Base-by-base conservation (phyloP, 176 grass and related monocot genomes). In the Avena sativa region DNA sequence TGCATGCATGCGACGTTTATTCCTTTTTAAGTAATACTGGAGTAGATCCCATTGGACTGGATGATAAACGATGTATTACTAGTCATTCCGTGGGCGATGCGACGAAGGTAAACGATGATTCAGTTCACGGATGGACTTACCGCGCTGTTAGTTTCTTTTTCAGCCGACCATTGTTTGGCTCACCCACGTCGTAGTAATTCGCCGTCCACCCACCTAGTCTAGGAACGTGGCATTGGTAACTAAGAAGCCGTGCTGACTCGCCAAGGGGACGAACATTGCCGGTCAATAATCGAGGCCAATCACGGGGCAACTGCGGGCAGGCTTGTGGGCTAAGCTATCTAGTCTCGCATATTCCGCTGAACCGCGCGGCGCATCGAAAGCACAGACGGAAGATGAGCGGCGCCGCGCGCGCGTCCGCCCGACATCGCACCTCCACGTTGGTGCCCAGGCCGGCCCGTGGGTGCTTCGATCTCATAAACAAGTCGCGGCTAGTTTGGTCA, bases 341-440 rank as follows among this genome's bases (percentile, higher is more conserved):
- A 1, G 34, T 71, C 72, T 86, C 65, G 79, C 84, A 15, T 90
- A 77, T 78, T 82, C 84, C 71, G 79, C 84, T 52, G 84, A 32
- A 30, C 14, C 71, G 40, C 40, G 69, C 69, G 16, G 79, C 84
- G 63, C 84, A 73, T 87, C 63, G 80, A 64, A 83, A 78, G 73
- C 62, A 60, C 79, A 36, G 48, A 17, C 13, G 58, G 56, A 83
- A n/a, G 72, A 28, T 20, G 23, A 73, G 79, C 74, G 84, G 73
- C 88, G 84, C 77, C 67, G 71, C 49, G 34, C 49, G 34, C 55
- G 1, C 46, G 46, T 0, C 55, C 55, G 61, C 11, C 61, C 61
- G 61, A 64, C 61, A 64, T 28, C 4, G 61, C 61, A 4, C 61
- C 61, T 64, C 59, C 59, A 23, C n/a, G n/a, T 23, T 15, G 86